Evolutionary conservation across 2,329 filamentous ascomycete species (phyloP).

Genomic region (Talaromyces sp.): DNA sequence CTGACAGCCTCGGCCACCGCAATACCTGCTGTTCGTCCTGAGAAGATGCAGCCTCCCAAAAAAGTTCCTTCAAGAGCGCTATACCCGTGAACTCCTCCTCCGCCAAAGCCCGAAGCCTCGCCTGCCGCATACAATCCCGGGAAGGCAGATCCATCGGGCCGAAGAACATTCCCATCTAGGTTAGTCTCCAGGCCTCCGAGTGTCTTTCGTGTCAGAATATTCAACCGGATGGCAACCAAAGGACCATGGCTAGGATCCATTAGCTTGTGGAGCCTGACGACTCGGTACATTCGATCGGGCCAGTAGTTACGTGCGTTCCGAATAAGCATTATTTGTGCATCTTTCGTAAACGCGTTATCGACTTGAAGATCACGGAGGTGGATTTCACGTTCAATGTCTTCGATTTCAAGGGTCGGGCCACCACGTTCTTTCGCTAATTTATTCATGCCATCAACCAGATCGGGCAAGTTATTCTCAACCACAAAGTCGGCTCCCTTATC

Average conservation of each 20-base stretch:
- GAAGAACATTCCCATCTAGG: constrained; percentile 2
- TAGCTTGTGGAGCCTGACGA: constrained; percentile 3
- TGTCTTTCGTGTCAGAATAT: constrained; percentile 3
- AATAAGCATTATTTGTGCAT: constrained; percentile 6
- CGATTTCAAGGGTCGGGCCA: not conserved
- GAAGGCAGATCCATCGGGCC: not conserved
- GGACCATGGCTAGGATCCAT: not conserved
- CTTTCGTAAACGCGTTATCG: constrained; percentile 3
- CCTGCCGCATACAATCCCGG: constrained; percentile 4
- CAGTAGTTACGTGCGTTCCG: constrained; percentile 1
- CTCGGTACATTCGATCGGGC: constrained; percentile 1
- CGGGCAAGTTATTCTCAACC: not conserved
- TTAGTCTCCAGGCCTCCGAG: not conserved
- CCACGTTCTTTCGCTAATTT: not conserved
- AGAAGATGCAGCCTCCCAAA: constrained; percentile 3
- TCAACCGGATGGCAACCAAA: constrained; percentile 1
- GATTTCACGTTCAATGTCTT: not conserved
- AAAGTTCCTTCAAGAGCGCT: constrained; percentile 5
- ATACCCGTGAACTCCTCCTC: constrained; percentile 4
- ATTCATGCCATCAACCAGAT: constrained; percentile 3
- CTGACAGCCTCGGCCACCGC: not conserved
- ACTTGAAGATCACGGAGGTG: not conserved
- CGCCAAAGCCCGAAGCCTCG: constrained; percentile 1
- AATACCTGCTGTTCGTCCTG: constrained; percentile 3
- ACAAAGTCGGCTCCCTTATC: constrained; percentile 1